These are phyloP conservation scores for Penicillium nucicola DNA, from an alignment of 495 filamentous ascomycete genomes.

Conservation along the genomic window DNA sequence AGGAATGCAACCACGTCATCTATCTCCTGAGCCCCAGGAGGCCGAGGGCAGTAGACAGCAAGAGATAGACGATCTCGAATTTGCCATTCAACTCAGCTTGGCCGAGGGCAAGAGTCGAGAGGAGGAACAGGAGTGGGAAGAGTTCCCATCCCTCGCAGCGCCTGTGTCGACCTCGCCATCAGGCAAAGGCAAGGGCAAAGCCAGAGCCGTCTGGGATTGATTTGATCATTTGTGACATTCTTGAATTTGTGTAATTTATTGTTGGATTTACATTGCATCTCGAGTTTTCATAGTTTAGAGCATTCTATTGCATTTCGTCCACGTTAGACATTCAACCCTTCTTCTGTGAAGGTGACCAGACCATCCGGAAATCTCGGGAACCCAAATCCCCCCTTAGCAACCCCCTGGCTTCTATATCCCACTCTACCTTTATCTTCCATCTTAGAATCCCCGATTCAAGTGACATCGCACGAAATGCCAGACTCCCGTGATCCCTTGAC, in stretches of 20 bases:
- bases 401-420: neutral
- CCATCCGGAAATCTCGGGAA: no score
- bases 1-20: constrained; percentile 14
- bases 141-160: constrained; percentile 55
- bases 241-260: neutral
- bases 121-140: constrained; percentile 39
- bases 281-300: neutral
- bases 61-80: constrained; percentile 75
- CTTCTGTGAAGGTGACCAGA: no score
- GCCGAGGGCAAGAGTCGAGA: constrained; percentile 66
- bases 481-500: neutral
- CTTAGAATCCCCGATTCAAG: neutral
- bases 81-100: constrained; percentile 80
- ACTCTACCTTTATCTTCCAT: no score
- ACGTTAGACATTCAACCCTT: no score
- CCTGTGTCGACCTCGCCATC: constrained; percentile 42
- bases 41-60: constrained; percentile 37
- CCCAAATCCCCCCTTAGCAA: neutral
- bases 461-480: neutral
- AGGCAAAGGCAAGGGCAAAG: constrained; percentile 38
- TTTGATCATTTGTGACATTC: neutral
- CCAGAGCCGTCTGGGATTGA: constrained; percentile 39
- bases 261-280: neutral
- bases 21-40: constrained; percentile 20
- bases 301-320: no score